Percentiles rank a stretch among this genome's conserved stretches.
Conservation (phyloP, 768 basidiomycete species). For the Nidularia pulvinata region DNA sequence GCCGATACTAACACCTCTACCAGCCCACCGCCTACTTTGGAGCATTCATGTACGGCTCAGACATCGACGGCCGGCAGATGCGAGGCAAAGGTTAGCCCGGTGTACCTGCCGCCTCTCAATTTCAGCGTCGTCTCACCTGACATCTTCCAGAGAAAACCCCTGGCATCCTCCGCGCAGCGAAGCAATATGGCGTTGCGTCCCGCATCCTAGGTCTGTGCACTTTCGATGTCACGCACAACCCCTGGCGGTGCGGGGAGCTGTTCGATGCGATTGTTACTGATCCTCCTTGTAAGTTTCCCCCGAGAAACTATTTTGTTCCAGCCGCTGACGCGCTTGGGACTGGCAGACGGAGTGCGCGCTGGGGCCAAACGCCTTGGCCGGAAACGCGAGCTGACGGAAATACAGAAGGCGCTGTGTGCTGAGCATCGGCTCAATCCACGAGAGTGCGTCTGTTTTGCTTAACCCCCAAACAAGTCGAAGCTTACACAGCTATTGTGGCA, state of each 20-base stretch:
- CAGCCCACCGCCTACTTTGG: slow-evolving; percentile 91
- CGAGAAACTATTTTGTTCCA: no score
- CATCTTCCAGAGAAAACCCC: slow-evolving; percentile 42
- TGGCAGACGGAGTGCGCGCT: slow-evolving; percentile 94
- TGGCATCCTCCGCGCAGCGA: slow-evolving; percentile 79
- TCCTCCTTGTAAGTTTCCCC: slow-evolving; percentile 86
- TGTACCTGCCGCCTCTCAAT: background rate
- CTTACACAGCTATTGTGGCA: no score
- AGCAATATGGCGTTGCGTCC: slow-evolving; percentile 77
- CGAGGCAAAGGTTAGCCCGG: slow-evolving; percentile 73
- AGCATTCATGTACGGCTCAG: slow-evolving; percentile 84
- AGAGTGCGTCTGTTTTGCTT: no score
- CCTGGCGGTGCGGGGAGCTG: slow-evolving; percentile 86
- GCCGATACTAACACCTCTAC: background rate
- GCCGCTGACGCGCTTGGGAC: no score
- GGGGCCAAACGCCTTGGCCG: slow-evolving; percentile 83
- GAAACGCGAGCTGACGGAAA: slow-evolving; percentile 45
- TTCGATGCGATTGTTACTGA: slow-evolving; percentile 97
- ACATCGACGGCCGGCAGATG: slow-evolving; percentile 98
- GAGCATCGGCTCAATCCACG: slow-evolving; percentile 35
- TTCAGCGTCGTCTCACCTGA: background rate
- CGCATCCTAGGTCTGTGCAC: slow-evolving; percentile 85
- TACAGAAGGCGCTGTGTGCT: slow-evolving; percentile 30
- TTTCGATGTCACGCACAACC: slow-evolving; percentile 91
- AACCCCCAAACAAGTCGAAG: no score